phyloP scores from a whole-genome alignment of 2,329 filamentous ascomycete genomes.

The Fusarium stilboides region DNA sequence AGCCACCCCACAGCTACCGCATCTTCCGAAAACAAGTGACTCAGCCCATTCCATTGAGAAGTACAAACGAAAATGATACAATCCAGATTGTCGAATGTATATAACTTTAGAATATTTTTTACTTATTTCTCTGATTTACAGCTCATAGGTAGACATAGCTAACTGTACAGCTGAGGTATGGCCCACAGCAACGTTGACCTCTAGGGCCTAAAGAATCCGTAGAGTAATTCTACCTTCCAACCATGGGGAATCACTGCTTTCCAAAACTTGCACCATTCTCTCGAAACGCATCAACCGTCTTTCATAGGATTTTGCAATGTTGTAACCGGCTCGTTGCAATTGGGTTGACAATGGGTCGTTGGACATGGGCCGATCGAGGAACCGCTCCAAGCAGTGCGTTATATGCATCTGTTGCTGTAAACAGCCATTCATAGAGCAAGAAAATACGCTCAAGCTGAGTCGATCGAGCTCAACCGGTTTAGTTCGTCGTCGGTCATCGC shows the following conservation, averaged over 20 bases:
- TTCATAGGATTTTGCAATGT: slow-evolving; percentile 1
- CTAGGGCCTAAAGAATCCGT: slow-evolving; percentile 15
- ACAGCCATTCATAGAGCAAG: neutral
- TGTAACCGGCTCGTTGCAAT: neutral
- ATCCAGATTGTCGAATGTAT: neutral
- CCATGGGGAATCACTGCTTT: neutral
- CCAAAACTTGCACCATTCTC: slow-evolving; percentile 9
- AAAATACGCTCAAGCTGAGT: neutral
- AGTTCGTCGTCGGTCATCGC: slow-evolving; percentile 46
- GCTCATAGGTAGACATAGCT: slow-evolving; percentile 2
- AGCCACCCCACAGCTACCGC: slow-evolving; percentile 7
- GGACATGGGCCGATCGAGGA: slow-evolving; percentile 1
- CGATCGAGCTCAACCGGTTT: slow-evolving; percentile 6
- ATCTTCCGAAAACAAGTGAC: neutral
- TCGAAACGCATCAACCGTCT: neutral
- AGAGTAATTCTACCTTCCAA: neutral
- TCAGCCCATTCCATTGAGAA: neutral
- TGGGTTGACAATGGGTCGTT: neutral
- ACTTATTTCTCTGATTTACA: slow-evolving; percentile 1
- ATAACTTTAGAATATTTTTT: slow-evolving; percentile 2
- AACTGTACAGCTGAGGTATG: slow-evolving; percentile 5
- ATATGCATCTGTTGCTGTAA: neutral
- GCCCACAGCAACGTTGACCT: slow-evolving; percentile 25
- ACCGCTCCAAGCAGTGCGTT: neutral
- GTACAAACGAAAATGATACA: neutral